Percentiles rank a stretch among this genome's conserved stretches.
phyloP scores from a whole-genome alignment of 2,329 filamentous ascomycete species.

The Fusarium sp. region DNA sequence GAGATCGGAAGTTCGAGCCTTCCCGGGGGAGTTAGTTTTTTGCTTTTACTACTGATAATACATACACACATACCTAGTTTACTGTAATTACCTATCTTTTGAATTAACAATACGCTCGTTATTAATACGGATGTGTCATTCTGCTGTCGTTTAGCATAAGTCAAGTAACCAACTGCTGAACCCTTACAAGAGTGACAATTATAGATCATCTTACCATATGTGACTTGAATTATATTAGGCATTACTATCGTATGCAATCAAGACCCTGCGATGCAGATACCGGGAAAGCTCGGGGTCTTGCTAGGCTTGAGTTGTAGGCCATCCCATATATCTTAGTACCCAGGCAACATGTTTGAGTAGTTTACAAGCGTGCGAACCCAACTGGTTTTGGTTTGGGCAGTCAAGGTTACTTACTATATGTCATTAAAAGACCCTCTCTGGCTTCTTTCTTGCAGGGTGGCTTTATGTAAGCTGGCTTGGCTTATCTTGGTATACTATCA shows the following conservation, averaged over 20 bases:
- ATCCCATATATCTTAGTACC: background rate
- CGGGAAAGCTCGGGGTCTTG: background rate
- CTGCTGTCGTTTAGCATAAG: background rate
- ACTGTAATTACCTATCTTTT: background rate
- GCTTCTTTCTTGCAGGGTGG: background rate
- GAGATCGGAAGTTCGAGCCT: conserved; percentile 49
- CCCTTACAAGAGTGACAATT: background rate
- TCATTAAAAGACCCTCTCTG: background rate
- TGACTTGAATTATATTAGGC: background rate
- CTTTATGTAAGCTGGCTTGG: background rate
- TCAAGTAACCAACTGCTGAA: background rate
- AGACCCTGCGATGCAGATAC: background rate
- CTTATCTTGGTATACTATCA: background rate
- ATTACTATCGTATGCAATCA: background rate
- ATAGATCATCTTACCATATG: background rate
- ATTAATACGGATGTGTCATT: background rate
- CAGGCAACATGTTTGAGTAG: background rate
- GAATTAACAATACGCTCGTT: background rate
- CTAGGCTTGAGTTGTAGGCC: background rate
- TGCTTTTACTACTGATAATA: background rate
- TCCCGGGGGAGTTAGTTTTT: conserved; percentile 44
- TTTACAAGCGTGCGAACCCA: background rate
- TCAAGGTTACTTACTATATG: background rate
- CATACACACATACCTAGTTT: no score
- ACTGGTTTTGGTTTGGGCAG: background rate